Base-by-base conservation (phyloP, 2,329 filamentous ascomycete genomes). In the Ciborinia camelliae region DNA sequence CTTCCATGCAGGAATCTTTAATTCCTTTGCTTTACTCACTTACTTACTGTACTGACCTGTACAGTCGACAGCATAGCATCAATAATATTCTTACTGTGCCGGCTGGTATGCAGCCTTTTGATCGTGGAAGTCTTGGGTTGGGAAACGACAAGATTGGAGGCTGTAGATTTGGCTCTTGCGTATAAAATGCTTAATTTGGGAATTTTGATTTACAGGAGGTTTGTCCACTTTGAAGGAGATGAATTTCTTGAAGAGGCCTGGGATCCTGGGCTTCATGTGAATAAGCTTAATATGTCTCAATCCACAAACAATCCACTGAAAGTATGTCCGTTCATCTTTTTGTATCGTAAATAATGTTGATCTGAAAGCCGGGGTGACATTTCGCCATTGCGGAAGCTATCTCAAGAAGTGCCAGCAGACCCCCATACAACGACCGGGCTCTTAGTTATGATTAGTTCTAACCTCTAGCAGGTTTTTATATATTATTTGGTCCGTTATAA, bases 1-100 rank as follows among this genome's bases (percentile, higher is more conserved):
- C 67, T 73, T 73, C 72, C 65, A 73, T 71, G 66, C 70, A 70
- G 35, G 30, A 41, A 41, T 55, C 57, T 51, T 55, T 54, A 48
- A 28, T 57, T 64, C 23, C 39, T 62, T 39, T 54, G 35, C 54
- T 57, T 35, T 26, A 26, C 41, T 45, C n/a, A n/a, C n/a, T n/a
- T n/a, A n/a, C n/a, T n/a, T n/a, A n/a, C n/a, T n/a, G n/a, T n/a
- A n/a, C n/a, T n/a, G n/a, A n/a, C n/a, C n/a, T n/a, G n/a, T 52
- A 14, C 50, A 26, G 18, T 53, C 39, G 14, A 47, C 8, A 59
- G 30, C 41, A 20, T 32, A 26, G 18, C 26, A 45, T 45, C 39
- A 45, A 57, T 9, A 35, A 37, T 23, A 32, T 58, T 59, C 43
- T 26, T 20, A n/a, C n/a, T n/a, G n/a, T n/a, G n/a, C n/a, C n/a